Evolutionary conservation across 257 asterid species (phyloP), one percentile per base, ranked within the genome.

Genomic region (Cruciata laevipes): DNA sequence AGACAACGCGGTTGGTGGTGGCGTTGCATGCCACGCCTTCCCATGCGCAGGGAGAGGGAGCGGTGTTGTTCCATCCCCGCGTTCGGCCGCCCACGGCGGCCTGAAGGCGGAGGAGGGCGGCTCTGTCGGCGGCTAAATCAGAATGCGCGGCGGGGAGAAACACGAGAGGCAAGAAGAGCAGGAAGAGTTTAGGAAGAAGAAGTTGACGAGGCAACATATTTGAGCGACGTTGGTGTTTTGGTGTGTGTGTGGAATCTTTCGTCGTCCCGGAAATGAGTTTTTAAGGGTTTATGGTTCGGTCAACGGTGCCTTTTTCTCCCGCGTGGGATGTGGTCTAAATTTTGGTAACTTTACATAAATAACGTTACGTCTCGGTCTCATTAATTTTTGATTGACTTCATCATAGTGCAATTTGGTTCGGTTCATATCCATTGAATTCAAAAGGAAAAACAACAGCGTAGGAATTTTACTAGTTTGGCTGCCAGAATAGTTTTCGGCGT

Each of bases 31-130:
- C 31, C 13, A 88, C 86, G 55, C 94, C 96, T 33, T 70, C 27
- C 94, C 96, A 88, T 24, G 38, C 65, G 40, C 96, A 88, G 14
- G 89, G 86, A 56, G 38, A 69, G 16, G 72, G 21, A 68, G 7
- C 44, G 63, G 73, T 53, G 68, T 65, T 14, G 81, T 81, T 75
- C 96, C 94, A 88, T 23, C 3, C n/a, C 40, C 71, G 69, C 7
- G 94, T 86, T 21, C 76, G 81, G 77, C 96, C 94, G 20, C 81
- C 51, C 47, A 79, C 58, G 55, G 81, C 67, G 23, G 37, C 31
- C 4, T 70, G 73, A 0, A 88, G 82, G 75, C 72, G 72, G 74
- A 86, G 77, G 61, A 88, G 87, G 75, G 89, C 84, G 31, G 76
- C 61, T 55, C 74, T 82, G 69, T 86, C 89, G 14, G 74, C 83